These are phyloP conservation scores for Fusarium sp. DNA, from an alignment of 2,329 filamentous ascomycete genomes.

Conservation along the genomic window DNA sequence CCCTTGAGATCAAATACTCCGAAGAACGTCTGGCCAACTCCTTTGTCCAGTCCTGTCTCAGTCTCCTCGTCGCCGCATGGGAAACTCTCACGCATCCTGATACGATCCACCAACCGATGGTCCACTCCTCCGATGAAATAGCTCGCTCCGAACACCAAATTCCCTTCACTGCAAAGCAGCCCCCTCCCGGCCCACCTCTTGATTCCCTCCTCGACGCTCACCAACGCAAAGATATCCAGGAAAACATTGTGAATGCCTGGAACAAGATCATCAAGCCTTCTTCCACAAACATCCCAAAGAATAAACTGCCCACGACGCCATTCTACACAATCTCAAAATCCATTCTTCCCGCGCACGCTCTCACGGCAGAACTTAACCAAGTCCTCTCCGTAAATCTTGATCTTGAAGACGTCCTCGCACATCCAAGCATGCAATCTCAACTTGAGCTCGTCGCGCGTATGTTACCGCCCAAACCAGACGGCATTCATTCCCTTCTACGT, in stretches of 20 bases:
- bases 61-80: conserved; percentile 63
- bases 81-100: conserved; percentile 63
- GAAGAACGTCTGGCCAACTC: conserved; percentile 59
- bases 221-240: conserved; percentile 60
- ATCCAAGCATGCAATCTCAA: conserved; percentile 66
- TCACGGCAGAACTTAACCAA: conserved; percentile 62
- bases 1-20: conserved; percentile 63
- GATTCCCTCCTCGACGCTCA: conserved; percentile 56
- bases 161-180: conserved; percentile 54
- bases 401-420: conserved; percentile 65
- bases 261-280: conserved; percentile 60
- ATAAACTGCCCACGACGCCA: conserved; percentile 60
- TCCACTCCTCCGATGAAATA: conserved; percentile 61
- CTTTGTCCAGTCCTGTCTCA: conserved; percentile 63
- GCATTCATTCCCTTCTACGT: conserved; percentile 34
- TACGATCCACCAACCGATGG: conserved; percentile 62
- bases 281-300: conserved; percentile 57
- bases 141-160: conserved; percentile 57
- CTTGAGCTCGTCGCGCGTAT: conserved; percentile 59
- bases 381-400: conserved; percentile 60
- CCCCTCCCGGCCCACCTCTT: conserved; percentile 30
- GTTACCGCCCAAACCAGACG: conserved; percentile 39
- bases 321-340: conserved; percentile 69
- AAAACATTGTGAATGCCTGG: conserved; percentile 62
- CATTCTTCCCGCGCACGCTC: conserved; percentile 63